Evolutionary conservation across 148 eudicot species (phyloP).

Genomic region (Beta vulgaris): DNA sequence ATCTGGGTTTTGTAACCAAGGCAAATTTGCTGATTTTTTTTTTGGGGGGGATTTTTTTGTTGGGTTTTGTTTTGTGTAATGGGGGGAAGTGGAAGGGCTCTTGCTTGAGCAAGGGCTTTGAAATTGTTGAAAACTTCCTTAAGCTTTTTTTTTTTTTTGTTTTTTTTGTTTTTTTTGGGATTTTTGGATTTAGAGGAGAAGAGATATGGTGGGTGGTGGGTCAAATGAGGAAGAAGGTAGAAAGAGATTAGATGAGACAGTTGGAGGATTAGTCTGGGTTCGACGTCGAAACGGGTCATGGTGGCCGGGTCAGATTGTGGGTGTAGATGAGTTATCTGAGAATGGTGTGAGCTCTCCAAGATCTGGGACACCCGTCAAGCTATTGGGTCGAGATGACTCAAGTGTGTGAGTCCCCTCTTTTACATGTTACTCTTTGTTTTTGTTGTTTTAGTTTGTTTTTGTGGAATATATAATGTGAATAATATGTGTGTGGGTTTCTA

Average conservation of each 20-base stretch:
- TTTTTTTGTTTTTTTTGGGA: slow-evolving; percentile 1
- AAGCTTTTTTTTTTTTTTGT: not conserved
- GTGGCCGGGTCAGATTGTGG: slow-evolving; percentile 85
- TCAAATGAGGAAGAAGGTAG: slow-evolving; percentile 26
- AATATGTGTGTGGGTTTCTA: not conserved
- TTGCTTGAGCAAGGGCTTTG: not conserved
- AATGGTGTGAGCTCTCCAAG: slow-evolving; percentile 33
- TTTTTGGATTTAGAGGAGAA: slow-evolving; percentile 28
- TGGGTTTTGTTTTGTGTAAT: not conserved
- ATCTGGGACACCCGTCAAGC: slow-evolving; percentile 73
- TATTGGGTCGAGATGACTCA: slow-evolving; percentile 71
- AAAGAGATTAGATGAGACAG: slow-evolving; percentile 39
- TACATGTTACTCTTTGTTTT: not conserved
- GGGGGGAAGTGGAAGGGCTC: not conserved
- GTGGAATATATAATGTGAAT: not conserved
- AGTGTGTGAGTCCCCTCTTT: slow-evolving; percentile 65
- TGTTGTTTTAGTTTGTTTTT: not conserved
- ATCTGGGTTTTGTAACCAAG: slow-evolving; percentile 7
- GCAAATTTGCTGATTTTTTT: not conserved
- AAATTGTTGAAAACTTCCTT: not conserved
- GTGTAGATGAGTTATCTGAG: slow-evolving; percentile 48
- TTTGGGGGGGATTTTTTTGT: not conserved
- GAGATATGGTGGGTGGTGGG: slow-evolving; percentile 35
- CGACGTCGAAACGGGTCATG: slow-evolving; percentile 74
- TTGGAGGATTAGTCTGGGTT: slow-evolving; percentile 82